phyloP scores from a whole-genome alignment of 2,329 filamentous ascomycete species.

The Emmonsiellopsis sp. region DNA sequence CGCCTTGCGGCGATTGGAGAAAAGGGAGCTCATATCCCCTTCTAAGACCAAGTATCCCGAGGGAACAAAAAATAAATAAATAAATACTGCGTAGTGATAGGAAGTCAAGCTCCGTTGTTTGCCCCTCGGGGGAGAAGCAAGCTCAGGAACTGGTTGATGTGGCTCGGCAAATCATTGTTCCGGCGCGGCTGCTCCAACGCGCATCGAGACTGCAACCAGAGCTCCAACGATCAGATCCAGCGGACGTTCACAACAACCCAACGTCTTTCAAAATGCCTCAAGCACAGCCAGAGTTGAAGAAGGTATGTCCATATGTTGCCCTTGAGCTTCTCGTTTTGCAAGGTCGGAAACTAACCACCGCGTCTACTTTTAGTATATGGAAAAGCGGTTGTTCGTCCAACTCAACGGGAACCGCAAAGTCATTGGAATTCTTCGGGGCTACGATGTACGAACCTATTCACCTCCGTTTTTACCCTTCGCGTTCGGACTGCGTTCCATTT shows the following conservation, averaged over 20 bases:
- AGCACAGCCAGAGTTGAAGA: constrained; percentile 98
- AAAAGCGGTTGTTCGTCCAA: constrained; percentile 97
- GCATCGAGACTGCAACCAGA: neutral
- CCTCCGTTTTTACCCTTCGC: neutral
- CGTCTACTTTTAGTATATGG: constrained; percentile 65
- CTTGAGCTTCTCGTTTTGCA: constrained; percentile 1
- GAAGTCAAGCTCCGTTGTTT: neutral
- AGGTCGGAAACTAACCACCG: constrained; percentile 6
- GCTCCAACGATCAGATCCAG: neutral
- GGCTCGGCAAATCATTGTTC: constrained; percentile 26
- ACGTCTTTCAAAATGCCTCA: constrained; percentile 67
- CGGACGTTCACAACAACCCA: neutral
- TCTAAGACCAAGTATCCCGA: neutral
- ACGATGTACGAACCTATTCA: constrained; percentile 60
- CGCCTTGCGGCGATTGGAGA: constrained; percentile 54
- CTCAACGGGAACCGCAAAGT: constrained; percentile 97
- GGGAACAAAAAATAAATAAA: neutral
- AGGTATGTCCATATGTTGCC: constrained; percentile 48
- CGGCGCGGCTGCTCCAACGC: constrained; percentile 9
- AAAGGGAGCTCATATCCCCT: constrained; percentile 47
- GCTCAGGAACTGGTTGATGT: too few species aligned
- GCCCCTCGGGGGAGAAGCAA: too few species aligned
- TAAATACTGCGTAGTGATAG: neutral
- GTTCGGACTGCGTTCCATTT: neutral
- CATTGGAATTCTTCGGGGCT: constrained; percentile 84